Percentiles rank a stretch among this genome's conserved stretches.
These are phyloP conservation scores for Sabuloglossum arenarium DNA, from an alignment of 495 filamentous ascomycete species.

Conservation along the genomic window DNA sequence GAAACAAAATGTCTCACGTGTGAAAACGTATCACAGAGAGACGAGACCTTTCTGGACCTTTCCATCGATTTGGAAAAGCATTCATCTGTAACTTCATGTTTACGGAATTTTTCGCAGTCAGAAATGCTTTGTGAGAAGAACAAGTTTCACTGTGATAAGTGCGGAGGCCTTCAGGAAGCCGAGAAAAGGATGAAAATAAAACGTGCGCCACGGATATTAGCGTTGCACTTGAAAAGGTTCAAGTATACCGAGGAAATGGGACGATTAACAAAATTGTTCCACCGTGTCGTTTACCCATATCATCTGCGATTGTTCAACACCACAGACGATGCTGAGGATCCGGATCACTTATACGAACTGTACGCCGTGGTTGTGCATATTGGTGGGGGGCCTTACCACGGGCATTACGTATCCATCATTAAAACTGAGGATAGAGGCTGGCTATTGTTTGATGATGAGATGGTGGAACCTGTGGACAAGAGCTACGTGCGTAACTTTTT, in stretches of 20 bases:
- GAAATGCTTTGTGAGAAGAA: conserved; percentile 98
- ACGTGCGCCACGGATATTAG: conserved; percentile 72
- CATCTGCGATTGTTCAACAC: conserved; percentile 95
- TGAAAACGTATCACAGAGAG: conserved; percentile 83
- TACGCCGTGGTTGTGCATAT: conserved; percentile 99
- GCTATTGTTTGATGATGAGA: conserved; percentile 93
- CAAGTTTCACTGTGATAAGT: conserved; percentile 96
- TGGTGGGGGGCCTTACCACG: conserved; percentile 92
- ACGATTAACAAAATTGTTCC: conserved; percentile 86
- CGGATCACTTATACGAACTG: conserved; percentile 84
- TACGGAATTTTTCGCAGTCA: conserved; percentile 88
- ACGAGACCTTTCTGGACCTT: conserved; percentile 87
- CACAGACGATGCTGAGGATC: conserved; percentile 89
- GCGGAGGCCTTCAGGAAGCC: conserved; percentile 88
- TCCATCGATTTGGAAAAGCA: conserved; percentile 94
- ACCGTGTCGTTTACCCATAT: conserved; percentile 91
- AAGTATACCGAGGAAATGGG: conserved; percentile 94
- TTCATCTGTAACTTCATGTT: conserved; percentile 85
- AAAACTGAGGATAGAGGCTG: conserved; percentile 93
- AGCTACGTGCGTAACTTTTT: conserved; percentile 96
- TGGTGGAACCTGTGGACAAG: conserved; percentile 95
- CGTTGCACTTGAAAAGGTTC: conserved; percentile 86
- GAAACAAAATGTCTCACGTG: conserved; percentile 95
- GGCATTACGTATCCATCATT: conserved; percentile 93
- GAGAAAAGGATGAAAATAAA: conserved; percentile 99